phyloP scores from a whole-genome alignment of 768 basidiomycete species.

The Suillus plorans region DNA sequence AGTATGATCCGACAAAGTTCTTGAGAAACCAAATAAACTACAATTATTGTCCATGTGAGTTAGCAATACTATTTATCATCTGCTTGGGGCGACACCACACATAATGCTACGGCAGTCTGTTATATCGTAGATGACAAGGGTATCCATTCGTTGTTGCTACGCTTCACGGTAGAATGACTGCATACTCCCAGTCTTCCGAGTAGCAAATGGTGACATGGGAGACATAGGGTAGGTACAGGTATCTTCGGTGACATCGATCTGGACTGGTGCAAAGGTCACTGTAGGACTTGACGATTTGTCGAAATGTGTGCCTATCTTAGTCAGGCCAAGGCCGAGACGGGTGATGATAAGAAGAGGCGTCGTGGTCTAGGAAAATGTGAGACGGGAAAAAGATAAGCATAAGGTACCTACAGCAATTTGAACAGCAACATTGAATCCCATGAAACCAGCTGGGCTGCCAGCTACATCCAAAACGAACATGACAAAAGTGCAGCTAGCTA shows the following conservation, averaged over 20 bases:
- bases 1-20: not conserved
- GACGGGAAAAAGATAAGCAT: conserved; percentile 1
- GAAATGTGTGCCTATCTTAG: conserved; percentile 2
- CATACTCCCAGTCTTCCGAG: not conserved
- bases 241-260: not conserved
- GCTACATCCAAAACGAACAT: conserved; percentile 11
- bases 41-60: not conserved
- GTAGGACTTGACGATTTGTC: not conserved
- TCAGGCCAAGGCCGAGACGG: conserved; percentile 17
- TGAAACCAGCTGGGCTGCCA: conserved; percentile 7
- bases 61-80: not conserved
- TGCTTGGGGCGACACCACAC: not conserved
- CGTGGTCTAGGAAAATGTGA: conserved; percentile 10
- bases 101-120: not conserved
- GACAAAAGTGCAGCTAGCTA: conserved; percentile 15
- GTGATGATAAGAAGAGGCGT: conserved; percentile 19
- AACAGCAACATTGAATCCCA: conserved; percentile 10
- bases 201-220: not conserved
- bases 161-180: not conserved
- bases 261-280: conserved; percentile 5
- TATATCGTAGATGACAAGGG: not conserved
- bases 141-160: not conserved
- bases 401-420: conserved; percentile 15
- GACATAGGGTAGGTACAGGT: not conserved
- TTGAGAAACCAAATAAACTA: not conserved